phyloP scores from a whole-genome alignment of 768 basidiomycete genomes.

The Tephrocybe rancida region DNA sequence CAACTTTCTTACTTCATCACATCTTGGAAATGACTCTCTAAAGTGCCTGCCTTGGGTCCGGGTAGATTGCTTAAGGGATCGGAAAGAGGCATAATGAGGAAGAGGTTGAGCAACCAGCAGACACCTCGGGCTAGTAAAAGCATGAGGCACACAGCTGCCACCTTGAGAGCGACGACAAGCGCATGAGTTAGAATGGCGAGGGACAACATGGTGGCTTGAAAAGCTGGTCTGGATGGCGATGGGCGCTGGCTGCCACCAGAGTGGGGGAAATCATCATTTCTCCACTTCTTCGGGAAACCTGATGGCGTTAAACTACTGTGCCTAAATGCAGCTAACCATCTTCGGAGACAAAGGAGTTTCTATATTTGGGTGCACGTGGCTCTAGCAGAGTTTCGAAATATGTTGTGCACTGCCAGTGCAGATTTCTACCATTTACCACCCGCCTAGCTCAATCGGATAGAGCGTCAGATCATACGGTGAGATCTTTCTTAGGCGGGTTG shows the following conservation, averaged over 20 bases:
- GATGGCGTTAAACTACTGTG: background rate
- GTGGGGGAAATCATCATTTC: background rate
- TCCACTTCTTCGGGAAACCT: background rate
- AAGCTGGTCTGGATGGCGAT: background rate
- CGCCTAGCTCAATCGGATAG: conserved; percentile 68
- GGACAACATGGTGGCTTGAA: conserved; percentile 10
- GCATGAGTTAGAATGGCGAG: conserved; percentile 4
- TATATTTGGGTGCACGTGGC: conserved; percentile 2
- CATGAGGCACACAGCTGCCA: conserved; percentile 26
- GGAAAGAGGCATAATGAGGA: conserved; percentile 43
- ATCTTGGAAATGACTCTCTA: conserved; percentile 46
- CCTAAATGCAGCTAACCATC: conserved; percentile 3
- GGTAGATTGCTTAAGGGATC: conserved; percentile 52
- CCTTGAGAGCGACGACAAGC: conserved; percentile 23
- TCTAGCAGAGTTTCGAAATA: conserved; percentile 40
- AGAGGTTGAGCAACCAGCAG: conserved; percentile 43
- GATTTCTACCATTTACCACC: too few species aligned
- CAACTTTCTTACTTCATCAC: conserved; percentile 50
- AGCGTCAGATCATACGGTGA: too few species aligned
- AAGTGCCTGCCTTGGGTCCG: conserved; percentile 43
- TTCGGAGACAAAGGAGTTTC: conserved; percentile 12
- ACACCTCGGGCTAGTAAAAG: conserved; percentile 36
- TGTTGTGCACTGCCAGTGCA: too few species aligned
- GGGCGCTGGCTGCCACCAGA: background rate
- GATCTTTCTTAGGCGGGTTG: too few species aligned